Evolutionary conservation across 75 land plant genomes (phyloP).

Genomic region (Pinus tabuliformis): DNA sequence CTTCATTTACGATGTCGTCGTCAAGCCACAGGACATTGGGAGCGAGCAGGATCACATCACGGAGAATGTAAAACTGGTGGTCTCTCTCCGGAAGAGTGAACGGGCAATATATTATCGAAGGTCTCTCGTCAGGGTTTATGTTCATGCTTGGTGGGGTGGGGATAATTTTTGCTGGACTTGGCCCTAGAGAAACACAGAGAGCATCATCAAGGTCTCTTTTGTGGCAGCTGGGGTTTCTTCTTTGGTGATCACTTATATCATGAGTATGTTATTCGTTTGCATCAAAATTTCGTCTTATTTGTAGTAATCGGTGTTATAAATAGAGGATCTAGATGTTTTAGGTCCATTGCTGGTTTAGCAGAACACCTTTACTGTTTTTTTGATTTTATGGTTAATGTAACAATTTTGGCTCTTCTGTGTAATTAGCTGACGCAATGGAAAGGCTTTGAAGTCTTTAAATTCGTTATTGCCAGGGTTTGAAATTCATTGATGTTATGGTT

Average conservation of each 20-base stretch:
- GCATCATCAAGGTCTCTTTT: conserved; percentile 60
- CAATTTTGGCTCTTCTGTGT: too few species aligned
- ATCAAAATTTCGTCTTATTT: conserved; percentile 91
- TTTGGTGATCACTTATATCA: conserved; percentile 60
- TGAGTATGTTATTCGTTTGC: conserved; percentile 91
- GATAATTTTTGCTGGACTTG: conserved; percentile 71
- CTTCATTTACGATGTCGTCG: conserved; percentile 90
- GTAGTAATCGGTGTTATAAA: conserved; percentile 6
- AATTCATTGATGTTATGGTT: too few species aligned
- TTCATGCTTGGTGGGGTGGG: conserved; percentile 92
- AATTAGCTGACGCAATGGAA: too few species aligned
- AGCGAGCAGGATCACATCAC: conserved; percentile 82
- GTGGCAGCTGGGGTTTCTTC: conserved; percentile 53
- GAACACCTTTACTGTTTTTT: too few species aligned
- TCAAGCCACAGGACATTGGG: conserved; percentile 96
- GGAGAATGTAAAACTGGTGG: conserved; percentile 78
- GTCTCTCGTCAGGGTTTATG: conserved; percentile 93
- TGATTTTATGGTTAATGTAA: too few species aligned
- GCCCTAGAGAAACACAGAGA: conserved; percentile 64
- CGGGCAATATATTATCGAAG: conserved; percentile 94
- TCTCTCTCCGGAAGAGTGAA: conserved; percentile 85
- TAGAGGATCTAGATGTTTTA: too few species aligned
- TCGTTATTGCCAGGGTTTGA: too few species aligned
- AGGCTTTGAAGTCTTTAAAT: too few species aligned
- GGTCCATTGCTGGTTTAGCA: too few species aligned